phyloP scores from a whole-genome alignment of 2,329 filamentous ascomycete genomes.

The Anthostomella pinea region DNA sequence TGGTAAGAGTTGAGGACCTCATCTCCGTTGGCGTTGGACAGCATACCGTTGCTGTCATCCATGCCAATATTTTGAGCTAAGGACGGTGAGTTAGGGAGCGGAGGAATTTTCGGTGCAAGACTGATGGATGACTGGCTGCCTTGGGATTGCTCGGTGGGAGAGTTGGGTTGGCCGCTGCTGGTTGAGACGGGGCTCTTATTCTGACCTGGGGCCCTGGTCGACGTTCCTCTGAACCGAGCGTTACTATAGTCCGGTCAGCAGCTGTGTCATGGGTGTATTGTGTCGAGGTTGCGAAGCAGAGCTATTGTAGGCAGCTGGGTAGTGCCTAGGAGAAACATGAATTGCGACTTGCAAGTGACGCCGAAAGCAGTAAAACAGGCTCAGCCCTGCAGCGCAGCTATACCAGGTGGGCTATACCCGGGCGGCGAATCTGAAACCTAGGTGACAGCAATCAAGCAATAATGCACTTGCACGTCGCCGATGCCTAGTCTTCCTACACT shows the following conservation, averaged over 20 bases:
- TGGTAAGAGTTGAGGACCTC: constrained; percentile 59
- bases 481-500: constrained; percentile 5
- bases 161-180: constrained; percentile 46
- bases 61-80: constrained; percentile 66
- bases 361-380: no score
- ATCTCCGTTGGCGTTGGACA: constrained; percentile 46
- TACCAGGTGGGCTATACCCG: constrained; percentile 9
- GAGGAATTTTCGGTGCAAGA: constrained; percentile 57
- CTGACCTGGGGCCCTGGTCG: constrained; percentile 48
- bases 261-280: no score
- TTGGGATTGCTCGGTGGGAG: constrained; percentile 44
- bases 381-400: no score
- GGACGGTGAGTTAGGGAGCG: constrained; percentile 61
- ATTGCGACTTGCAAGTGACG: constrained; percentile 1
- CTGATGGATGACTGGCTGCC: constrained; percentile 50
- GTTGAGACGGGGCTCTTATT: constrained; percentile 52
- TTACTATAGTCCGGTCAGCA: constrained; percentile 42
- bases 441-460: constrained; percentile 5
- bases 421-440: constrained; percentile 10
- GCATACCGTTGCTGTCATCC: constrained; percentile 54
- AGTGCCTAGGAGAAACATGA: constrained; percentile 1
- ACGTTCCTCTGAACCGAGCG: constrained; percentile 57
- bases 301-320: no score
- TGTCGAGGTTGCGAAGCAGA: no score
- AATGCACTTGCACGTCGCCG: constrained; percentile 15